Evolutionary conservation across 495 filamentous ascomycete genomes (phyloP).

Genomic region (Hyaloscypha bicolor): DNA sequence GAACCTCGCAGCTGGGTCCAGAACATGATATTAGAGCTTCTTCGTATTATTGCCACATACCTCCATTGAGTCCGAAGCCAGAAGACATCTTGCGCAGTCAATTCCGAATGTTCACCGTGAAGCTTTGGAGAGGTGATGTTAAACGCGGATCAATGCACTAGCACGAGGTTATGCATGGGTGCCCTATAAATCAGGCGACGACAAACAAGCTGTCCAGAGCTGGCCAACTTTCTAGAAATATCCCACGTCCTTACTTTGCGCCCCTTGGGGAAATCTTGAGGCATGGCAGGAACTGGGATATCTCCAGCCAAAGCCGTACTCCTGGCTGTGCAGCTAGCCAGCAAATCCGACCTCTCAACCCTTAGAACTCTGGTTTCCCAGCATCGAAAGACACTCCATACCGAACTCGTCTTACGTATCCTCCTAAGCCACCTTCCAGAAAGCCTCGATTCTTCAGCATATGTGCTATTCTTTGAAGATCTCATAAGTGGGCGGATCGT

Average conservation of each 20-base stretch:
- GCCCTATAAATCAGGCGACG: constrained; percentile 14
- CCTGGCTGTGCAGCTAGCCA: constrained; percentile 63
- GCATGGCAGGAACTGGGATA: constrained; percentile 25
- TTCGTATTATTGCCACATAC: constrained; percentile 46
- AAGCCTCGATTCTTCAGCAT: constrained; percentile 64
- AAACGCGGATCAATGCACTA: background rate
- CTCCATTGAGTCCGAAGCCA: constrained; percentile 78
- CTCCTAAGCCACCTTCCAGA: constrained; percentile 86
- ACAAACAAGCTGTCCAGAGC: background rate
- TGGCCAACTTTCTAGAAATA: constrained; percentile 15
- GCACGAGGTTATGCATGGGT: constrained; percentile 12
- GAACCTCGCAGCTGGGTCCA: background rate
- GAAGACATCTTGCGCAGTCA: constrained; percentile 68
- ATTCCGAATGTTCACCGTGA: constrained; percentile 23
- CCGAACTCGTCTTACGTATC: constrained; percentile 73
- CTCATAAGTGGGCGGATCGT: constrained; percentile 30
- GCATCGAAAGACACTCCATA: constrained; percentile 50
- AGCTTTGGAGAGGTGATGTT: constrained; percentile 28
- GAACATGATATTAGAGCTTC: background rate
- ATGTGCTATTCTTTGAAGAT: constrained; percentile 51
- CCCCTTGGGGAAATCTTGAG: constrained; percentile 5
- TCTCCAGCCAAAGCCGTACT: constrained; percentile 60
- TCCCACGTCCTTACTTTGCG: constrained; percentile 4
- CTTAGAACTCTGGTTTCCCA: constrained; percentile 63
- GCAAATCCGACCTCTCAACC: constrained; percentile 57